phyloP scores from a whole-genome alignment of 257 asterid species.

The Solanum virginianum region DNA sequence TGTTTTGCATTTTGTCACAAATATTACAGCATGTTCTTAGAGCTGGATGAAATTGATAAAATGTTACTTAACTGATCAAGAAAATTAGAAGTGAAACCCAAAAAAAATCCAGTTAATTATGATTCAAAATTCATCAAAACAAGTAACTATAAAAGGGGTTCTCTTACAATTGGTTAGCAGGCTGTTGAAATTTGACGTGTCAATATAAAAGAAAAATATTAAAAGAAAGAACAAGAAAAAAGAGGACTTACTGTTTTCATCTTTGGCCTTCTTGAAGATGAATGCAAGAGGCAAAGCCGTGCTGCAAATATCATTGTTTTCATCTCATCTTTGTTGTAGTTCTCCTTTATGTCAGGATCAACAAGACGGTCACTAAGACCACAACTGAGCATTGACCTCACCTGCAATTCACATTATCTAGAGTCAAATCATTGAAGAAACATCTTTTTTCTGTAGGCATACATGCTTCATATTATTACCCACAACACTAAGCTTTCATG shows the following conservation, averaged over 20 bases:
- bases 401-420: conserved; percentile 27
- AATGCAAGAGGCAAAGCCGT: conserved; percentile 67
- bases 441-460: neutral
- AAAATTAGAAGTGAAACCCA: neutral
- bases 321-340: conserved; percentile 52
- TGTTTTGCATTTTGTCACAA: neutral
- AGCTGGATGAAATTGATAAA: neutral
- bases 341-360: conserved; percentile 46
- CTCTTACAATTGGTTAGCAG: neutral
- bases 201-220: neutral
- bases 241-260: conserved; percentile 42
- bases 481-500: conserved; percentile 62
- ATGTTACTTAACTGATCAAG: neutral
- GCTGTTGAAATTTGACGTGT: neutral
- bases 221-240: neutral
- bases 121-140: neutral
- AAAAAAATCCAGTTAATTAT: neutral
- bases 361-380: conserved; percentile 50
- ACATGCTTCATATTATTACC: conserved; percentile 23
- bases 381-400: conserved; percentile 50
- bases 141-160: neutral
- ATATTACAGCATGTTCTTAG: neutral
- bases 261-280: conserved; percentile 75
- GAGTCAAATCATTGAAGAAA: neutral
- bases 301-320: conserved; percentile 48